Base-by-base conservation (phyloP, 2,329 filamentous ascomycete genomes). In the Trichophyton mentagrophytes region DNA sequence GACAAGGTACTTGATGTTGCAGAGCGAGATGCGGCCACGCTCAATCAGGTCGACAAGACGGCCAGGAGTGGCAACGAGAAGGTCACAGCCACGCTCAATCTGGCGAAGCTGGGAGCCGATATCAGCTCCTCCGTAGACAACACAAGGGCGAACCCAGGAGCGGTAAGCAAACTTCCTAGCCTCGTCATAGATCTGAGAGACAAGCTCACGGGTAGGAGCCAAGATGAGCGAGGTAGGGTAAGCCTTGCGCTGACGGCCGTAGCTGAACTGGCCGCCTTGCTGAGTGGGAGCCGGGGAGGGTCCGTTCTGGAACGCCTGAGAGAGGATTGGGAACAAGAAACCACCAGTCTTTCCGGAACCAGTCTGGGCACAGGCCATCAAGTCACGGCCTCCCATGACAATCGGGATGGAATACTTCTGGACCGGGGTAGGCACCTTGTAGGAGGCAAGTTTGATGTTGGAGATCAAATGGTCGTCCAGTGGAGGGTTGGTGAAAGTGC, bases 331-430 rank as follows among this genome's bases (percentile, higher is more conserved):
- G 82, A 99, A 99, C 66, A 99, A 81, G 85, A 99, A 99, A 82
- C 93, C 93, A 81, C 93, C 93, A 74, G 93, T 99, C 85, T 99
- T 99, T 82, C 93, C 93, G 71, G 93, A 99, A 86, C 92, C 93
- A 69, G 93, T 99, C 83, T 99, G 93, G 70, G 93, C 93, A 82
- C 93, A 99, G 76, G 93, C 93, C 93, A 99, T 99, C 73, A 99
- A 81, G 77, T 99, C 93, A 78, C 93, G 90, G 66, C 93, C 93
- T 69, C 86, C 87, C 89, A 96, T 96, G 73, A 99, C 93, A 71
- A 99, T 99, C 67, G 93, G 93, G 61, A 99, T 96, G 3, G 93
- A 97, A 81, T 99, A 97, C 78, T 99, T 99, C 79, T 99, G 93
- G 59, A 99, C 93, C 27, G 93, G 93, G 1, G 93, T 99, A 60